phyloP scores from a whole-genome alignment of 2,329 filamentous ascomycete species.

The Microdochium nivale region DNA sequence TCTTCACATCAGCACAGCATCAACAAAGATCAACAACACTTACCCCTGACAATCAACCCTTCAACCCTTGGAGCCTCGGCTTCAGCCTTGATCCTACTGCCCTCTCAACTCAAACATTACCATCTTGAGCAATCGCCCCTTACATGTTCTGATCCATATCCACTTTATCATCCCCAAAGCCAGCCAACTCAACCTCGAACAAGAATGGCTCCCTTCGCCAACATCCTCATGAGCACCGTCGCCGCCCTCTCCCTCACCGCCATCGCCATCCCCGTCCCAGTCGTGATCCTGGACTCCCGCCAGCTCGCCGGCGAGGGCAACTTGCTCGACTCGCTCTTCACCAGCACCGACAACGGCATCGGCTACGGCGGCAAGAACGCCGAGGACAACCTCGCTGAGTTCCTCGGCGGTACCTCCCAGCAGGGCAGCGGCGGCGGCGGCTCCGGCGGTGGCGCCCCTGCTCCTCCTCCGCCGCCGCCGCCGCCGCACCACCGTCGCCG shows the following conservation, averaged over 20 bases:
- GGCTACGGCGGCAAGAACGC: slow-evolving; percentile 5
- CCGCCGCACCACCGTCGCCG: neutral
- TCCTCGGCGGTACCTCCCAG: neutral
- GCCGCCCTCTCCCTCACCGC: neutral
- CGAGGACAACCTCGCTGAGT: slow-evolving; percentile 3
- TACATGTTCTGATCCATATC: neutral
- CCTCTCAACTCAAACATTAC: neutral
- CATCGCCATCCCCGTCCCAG: neutral
- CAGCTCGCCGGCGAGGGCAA: slow-evolving; percentile 6
- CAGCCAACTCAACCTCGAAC: neutral
- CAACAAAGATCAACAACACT: neutral
- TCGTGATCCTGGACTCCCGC: slow-evolving; percentile 2
- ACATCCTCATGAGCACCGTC: neutral
- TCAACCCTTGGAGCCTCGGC: too few species aligned
- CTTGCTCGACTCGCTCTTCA: slow-evolving; percentile 2
- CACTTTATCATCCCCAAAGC: neutral
- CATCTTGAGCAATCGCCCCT: neutral
- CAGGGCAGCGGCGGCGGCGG: neutral
- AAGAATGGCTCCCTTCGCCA: neutral
- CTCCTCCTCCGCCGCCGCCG: neutral
- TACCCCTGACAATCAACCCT: neutral
- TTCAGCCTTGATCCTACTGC: neutral
- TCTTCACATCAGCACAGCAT: neutral
- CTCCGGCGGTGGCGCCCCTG: neutral
- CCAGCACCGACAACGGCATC: slow-evolving; percentile 6